Evolutionary conservation across 768 basidiomycete species (phyloP).

Genomic region (Roridomyces roridus): DNA sequence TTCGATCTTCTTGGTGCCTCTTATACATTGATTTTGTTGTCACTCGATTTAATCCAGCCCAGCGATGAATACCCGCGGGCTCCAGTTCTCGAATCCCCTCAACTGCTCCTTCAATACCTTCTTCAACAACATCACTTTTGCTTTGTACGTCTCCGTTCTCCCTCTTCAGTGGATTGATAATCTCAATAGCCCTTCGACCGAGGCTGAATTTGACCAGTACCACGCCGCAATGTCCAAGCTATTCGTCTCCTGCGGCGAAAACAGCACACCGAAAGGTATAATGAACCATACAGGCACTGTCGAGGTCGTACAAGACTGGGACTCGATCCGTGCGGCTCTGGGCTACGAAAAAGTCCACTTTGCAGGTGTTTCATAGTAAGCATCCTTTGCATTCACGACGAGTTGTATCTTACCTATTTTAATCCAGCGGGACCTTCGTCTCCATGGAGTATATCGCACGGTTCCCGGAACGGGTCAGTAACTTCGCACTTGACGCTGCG

Average conservation of each 20-base stretch:
- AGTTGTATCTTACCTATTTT: too few relatives aligned
- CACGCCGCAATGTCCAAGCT: conserved; percentile 16
- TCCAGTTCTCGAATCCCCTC: conserved; percentile 14
- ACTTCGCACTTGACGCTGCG: conserved; percentile 19
- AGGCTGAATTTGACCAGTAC: conserved; percentile 19
- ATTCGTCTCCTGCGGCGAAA: neutral
- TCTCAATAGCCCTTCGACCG: conserved; percentile 1
- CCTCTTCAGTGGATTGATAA: neutral
- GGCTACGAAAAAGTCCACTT: conserved; percentile 19
- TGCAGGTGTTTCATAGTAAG: conserved; percentile 22
- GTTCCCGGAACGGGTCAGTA: conserved; percentile 17
- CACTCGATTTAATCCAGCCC: neutral
- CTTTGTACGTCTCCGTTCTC: neutral
- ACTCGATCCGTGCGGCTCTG: conserved; percentile 15
- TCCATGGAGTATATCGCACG: conserved; percentile 13
- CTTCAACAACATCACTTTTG: conserved; percentile 3
- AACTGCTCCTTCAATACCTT: conserved; percentile 4
- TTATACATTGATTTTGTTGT: neutral
- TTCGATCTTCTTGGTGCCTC: conserved; percentile 13
- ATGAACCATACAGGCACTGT: conserved; percentile 8
- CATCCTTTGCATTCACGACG: too few relatives aligned
- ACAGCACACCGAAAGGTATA: conserved; percentile 19
- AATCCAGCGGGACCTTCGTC: conserved; percentile 14
- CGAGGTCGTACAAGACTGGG: conserved; percentile 22
- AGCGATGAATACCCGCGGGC: conserved; percentile 19